These are phyloP conservation scores for Rachicladosporium sp. DNA, from an alignment of 2,329 filamentous ascomycete species.

Conservation along the genomic window DNA sequence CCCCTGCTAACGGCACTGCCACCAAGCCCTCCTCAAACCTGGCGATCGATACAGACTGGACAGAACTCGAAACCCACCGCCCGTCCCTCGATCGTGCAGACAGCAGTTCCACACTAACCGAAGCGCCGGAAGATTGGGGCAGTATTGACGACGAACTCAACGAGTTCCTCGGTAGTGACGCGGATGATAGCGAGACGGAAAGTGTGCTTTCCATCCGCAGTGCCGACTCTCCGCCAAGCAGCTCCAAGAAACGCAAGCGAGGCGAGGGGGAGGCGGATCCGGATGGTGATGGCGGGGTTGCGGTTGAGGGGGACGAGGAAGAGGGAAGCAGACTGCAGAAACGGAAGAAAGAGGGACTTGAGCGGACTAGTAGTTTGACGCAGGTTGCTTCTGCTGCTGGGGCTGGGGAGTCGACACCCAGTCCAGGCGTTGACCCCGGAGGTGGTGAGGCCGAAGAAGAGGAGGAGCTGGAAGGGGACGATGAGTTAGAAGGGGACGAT, in stretches of 20 bases:
- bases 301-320: slow-evolving; percentile 18
- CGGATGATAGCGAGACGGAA: slow-evolving; percentile 40
- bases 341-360: slow-evolving; percentile 36
- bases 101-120: slow-evolving; percentile 17
- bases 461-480: too few species aligned
- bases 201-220: slow-evolving; percentile 3
- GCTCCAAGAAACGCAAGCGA: slow-evolving; percentile 18
- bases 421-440: too few species aligned
- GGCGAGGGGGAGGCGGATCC: slow-evolving; percentile 14
- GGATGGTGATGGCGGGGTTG: slow-evolving; percentile 7
- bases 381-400: slow-evolving; percentile 24
- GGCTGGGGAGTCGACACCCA: too few species aligned
- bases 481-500: too few species aligned
- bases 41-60: slow-evolving; percentile 21
- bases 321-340: slow-evolving; percentile 33
- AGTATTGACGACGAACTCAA: slow-evolving; percentile 57
- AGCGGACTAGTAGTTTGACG: slow-evolving; percentile 34
- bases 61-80: slow-evolving; percentile 35
- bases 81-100: slow-evolving; percentile 29
- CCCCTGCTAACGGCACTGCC: slow-evolving; percentile 1
- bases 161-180: slow-evolving; percentile 54
- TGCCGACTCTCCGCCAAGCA: slow-evolving; percentile 12
- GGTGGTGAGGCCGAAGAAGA: too few species aligned
- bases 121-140: slow-evolving; percentile 29
- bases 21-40: slow-evolving; percentile 12